A percentile compares a stretch with the other conserved stretches of the same genome.
phyloP scores from a whole-genome alignment of 2,329 filamentous ascomycete species.

The Nothophoma quercina region DNA sequence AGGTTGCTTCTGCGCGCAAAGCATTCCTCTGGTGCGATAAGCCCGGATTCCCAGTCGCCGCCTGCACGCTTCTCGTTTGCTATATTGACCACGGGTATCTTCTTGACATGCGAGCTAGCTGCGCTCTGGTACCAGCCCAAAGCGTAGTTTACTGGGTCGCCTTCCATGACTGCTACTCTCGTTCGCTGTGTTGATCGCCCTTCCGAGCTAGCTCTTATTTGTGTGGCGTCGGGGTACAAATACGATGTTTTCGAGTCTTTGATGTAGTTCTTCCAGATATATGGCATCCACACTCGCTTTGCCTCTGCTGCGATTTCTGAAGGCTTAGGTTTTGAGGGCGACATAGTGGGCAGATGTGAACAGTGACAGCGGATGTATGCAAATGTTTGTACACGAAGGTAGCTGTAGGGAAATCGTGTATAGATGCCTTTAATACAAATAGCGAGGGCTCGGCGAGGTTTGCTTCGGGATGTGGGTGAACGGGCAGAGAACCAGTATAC shows the following conservation, averaged over 20 bases:
- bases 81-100: constrained; percentile 72
- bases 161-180: constrained; percentile 55
- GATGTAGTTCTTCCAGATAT: constrained; percentile 65
- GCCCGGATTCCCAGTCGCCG: constrained; percentile 78
- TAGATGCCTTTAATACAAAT: constrained; percentile 14
- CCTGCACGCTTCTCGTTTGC: constrained; percentile 80
- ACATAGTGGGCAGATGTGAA: constrained; percentile 53
- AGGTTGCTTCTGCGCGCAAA: constrained; percentile 78
- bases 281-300: constrained; percentile 73
- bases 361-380: constrained; percentile 6
- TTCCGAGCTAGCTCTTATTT: constrained; percentile 55
- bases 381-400: constrained; percentile 4
- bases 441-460: constrained; percentile 3
- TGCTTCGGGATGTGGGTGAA: constrained; percentile 1
- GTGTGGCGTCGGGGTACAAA: constrained; percentile 57
- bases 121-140: constrained; percentile 63
- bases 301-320: constrained; percentile 76
- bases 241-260: constrained; percentile 65
- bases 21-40: constrained; percentile 73
- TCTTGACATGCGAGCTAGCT: constrained; percentile 38
- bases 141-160: constrained; percentile 60
- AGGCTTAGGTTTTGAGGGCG: constrained; percentile 66
- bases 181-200: constrained; percentile 53
- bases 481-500: constrained; percentile 14
- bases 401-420: constrained; percentile 6